These are phyloP conservation scores for Fusarium sp. DNA, from an alignment of 2,329 filamentous ascomycete genomes.

Conservation along the genomic window DNA sequence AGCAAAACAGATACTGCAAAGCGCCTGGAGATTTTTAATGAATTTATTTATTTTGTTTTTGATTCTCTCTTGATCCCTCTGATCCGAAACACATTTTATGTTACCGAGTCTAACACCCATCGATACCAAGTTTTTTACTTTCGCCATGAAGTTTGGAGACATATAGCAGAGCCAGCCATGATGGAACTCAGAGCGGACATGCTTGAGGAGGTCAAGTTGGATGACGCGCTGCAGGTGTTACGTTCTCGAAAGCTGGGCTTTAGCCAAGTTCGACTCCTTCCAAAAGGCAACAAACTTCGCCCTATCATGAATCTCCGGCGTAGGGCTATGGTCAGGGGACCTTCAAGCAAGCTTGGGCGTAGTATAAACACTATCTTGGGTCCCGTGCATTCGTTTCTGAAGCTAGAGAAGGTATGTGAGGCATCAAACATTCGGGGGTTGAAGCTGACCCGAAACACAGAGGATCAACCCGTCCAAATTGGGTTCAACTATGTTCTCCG, in stretches of 20 bases:
- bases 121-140: slow-evolving; percentile 90
- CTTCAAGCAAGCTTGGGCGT: slow-evolving; percentile 67
- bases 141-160: slow-evolving; percentile 89
- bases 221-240: slow-evolving; percentile 65
- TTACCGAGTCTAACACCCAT: slow-evolving; percentile 86
- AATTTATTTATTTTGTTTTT: slow-evolving; percentile 91
- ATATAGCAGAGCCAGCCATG: slow-evolving; percentile 77
- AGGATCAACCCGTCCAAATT: slow-evolving; percentile 64
- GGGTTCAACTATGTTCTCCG: slow-evolving; percentile 83
- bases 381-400: slow-evolving; percentile 79
- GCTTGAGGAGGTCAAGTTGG: slow-evolving; percentile 77
- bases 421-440: background rate
- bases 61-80: slow-evolving; percentile 91
- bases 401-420: slow-evolving; percentile 76
- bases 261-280: slow-evolving; percentile 81
- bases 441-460: slow-evolving; percentile 39
- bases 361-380: slow-evolving; percentile 63
- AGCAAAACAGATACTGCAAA: slow-evolving; percentile 78
- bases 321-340: slow-evolving; percentile 61
- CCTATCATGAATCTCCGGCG: slow-evolving; percentile 88
- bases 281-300: slow-evolving; percentile 78
- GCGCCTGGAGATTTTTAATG: slow-evolving; percentile 78
- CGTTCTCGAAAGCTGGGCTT: slow-evolving; percentile 73
- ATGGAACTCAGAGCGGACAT: slow-evolving; percentile 71
- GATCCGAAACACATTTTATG: slow-evolving; percentile 87